Base-by-base conservation (phyloP, 257 asterid species). In the Solanum chiquidenum region DNA sequence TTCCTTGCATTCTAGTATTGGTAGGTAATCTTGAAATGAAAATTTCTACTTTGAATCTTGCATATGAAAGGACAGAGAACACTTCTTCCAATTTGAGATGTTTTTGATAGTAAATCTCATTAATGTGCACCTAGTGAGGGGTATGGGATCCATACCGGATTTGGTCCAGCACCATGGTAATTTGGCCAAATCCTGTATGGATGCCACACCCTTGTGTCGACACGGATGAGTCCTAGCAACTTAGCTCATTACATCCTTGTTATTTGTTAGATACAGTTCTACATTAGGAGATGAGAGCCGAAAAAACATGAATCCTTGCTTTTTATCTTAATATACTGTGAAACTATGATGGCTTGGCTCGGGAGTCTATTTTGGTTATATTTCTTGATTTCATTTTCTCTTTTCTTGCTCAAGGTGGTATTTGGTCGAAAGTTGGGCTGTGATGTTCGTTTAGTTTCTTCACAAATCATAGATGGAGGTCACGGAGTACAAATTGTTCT, bases 371-470 rank as follows among this genome's bases (percentile, higher is more conserved):
- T 77, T 25, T 7, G 8, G 83, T 25, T 77, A 25, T 42, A 40
- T 42, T 77, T 77, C 62, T 25, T 60, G 25, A 84, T 84, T 62
- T 18, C 35, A 10, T 35, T 77, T 77, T 77, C 25, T 84, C n/a
- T 16, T 25, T 38, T 40, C 82, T 64, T 46, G 80, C 88, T 72
- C 62, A 80, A 91, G 93, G 91, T 91, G 60, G 42, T 91, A 25
- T 91, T 91, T 88, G 91, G 93, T 21, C 74, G 68, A 31, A 31
- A 68, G 88, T 87, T 52, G 40, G 88, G 91, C 46, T 88, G 85
- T 68, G 90, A 91, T 84, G 90, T 89, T 60, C 90, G 87, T 74
- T 35, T 91, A 86, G 88, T 86, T 86, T 88, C 87, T 8, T 88
- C 83, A 23, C 58, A 84, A 77, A 89, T 87, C 77, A 76, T 84